Base-by-base conservation (phyloP, 768 basidiomycete species). In the Leccinellum luteum region DNA sequence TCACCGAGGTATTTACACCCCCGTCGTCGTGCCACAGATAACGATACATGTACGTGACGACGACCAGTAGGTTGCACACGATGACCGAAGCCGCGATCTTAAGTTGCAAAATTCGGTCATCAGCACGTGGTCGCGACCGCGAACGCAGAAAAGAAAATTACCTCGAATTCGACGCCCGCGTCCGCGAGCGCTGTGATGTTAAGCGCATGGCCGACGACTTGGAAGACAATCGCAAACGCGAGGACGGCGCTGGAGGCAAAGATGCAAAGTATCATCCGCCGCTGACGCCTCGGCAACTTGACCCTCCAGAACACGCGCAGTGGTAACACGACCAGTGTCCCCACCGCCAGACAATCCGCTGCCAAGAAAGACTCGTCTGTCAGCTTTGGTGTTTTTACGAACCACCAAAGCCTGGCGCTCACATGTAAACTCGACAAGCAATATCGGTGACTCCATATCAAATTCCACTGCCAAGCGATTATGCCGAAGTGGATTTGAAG, bases 241-340 rank as follows among this genome's bases (percentile, higher is more conserved):
- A 66, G 49, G n/a, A 61, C 17, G 23, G 58, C 12, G 21, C 64
- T 63, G 10, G 64, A 65, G 2, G 60, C 31, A 35, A 65, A 65
- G 32, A 57, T 55, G 3, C 52, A 51, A 19, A 65, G 56, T 23
- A 66, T 63, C 65, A 65, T 65, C 15, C 60, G 52, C 14, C 62
- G 53, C 14, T 61, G 62, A 48, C 47, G 48, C 3, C 9, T 41
- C 0, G 62, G 62, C 5, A 66, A 51, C 27, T 48, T 65, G 35
- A 66, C 54, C 31, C 35, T 52, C 64, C 61, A 63, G 10, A 66
- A 59, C 49, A 65, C 12, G 2, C 56, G 21, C 23, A 66, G n/a
- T 2, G 64, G 64, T 12, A 65, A 19, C 9, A 6, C 59, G n/a
- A 66, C 48, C n/a, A 65, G 52, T 35, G 61, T 54, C n/a, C 4